These are phyloP conservation scores for Candida orba DNA, from an alignment of 805 yeast genomes.

Conservation along the genomic window DNA sequence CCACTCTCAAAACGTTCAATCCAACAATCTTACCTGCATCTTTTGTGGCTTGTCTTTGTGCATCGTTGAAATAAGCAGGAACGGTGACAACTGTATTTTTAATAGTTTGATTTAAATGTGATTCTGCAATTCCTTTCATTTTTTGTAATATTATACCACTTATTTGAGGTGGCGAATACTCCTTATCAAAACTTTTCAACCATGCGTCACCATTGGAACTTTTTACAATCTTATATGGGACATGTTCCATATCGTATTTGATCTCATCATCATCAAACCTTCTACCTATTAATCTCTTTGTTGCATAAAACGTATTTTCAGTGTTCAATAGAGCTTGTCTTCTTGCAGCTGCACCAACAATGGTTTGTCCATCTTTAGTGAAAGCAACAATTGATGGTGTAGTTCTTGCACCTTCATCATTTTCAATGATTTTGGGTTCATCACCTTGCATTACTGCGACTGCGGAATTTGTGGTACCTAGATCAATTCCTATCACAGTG, in stretches of 20 bases:
- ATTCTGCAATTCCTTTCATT: conserved; percentile 56
- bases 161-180: conserved; percentile 63
- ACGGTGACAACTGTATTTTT: conserved; percentile 74
- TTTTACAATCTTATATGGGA: conserved; percentile 57
- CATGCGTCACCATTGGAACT: conserved; percentile 64
- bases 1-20: conserved; percentile 61
- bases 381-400: conserved; percentile 77
- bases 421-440: conserved; percentile 60
- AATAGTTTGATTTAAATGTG: conserved; percentile 38
- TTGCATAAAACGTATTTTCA: conserved; percentile 72
- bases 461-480: conserved; percentile 84
- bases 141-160: conserved; percentile 58
- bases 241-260: conserved; percentile 54
- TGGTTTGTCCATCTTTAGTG: conserved; percentile 34
- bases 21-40: conserved; percentile 70
- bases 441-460: conserved; percentile 68
- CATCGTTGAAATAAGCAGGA: conserved; percentile 77
- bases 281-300: conserved; percentile 76
- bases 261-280: conserved; percentile 62
- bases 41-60: conserved; percentile 76
- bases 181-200: conserved; percentile 36
- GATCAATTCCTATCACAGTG: conserved; percentile 66
- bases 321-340: conserved; percentile 74
- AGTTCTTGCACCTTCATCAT: conserved; percentile 72
- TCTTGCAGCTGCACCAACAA: conserved; percentile 67